phyloP scores from a whole-genome alignment of 2,329 filamentous ascomycete genomes.

The Cladophialophora chaetospira region DNA sequence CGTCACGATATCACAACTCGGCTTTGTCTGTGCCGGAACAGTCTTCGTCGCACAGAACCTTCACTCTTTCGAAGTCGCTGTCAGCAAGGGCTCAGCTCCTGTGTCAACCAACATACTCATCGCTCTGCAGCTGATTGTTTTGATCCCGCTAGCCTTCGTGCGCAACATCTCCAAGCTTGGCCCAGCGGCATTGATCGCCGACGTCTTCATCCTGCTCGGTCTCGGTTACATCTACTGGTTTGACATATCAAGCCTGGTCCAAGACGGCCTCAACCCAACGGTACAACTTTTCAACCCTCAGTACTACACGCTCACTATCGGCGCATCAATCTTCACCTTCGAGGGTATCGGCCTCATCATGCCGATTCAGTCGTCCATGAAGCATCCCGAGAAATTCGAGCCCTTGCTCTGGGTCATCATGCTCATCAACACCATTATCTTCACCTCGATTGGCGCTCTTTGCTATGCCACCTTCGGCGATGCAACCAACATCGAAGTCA shows the following conservation, averaged over 20 bases:
- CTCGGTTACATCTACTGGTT: slow-evolving; percentile 73
- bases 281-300: slow-evolving; percentile 71
- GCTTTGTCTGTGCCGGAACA: slow-evolving; percentile 75
- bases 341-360: slow-evolving; percentile 77
- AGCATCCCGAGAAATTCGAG: slow-evolving; percentile 67
- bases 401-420: slow-evolving; percentile 68
- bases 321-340: slow-evolving; percentile 75
- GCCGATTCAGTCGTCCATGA: slow-evolving; percentile 76
- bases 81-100: slow-evolving; percentile 51
- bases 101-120: slow-evolving; percentile 64
- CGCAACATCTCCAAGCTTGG: slow-evolving; percentile 76
- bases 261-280: slow-evolving; percentile 59
- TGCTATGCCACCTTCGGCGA: slow-evolving; percentile 75
- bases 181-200: slow-evolving; percentile 67
- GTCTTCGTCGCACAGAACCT: slow-evolving; percentile 78
- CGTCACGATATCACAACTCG: slow-evolving; percentile 73
- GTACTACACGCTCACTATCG: slow-evolving; percentile 70
- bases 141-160: slow-evolving; percentile 69
- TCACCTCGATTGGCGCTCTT: slow-evolving; percentile 70
- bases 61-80: slow-evolving; percentile 66
- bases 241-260: slow-evolving; percentile 61
- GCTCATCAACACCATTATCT: slow-evolving; percentile 71
- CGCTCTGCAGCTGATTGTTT: slow-evolving; percentile 63
- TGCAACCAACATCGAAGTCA: slow-evolving; percentile 70
- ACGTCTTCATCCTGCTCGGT: slow-evolving; percentile 71